phyloP scores from a whole-genome alignment of 192 early-diverging fungal species.

The Coemansia sp. region DNA sequence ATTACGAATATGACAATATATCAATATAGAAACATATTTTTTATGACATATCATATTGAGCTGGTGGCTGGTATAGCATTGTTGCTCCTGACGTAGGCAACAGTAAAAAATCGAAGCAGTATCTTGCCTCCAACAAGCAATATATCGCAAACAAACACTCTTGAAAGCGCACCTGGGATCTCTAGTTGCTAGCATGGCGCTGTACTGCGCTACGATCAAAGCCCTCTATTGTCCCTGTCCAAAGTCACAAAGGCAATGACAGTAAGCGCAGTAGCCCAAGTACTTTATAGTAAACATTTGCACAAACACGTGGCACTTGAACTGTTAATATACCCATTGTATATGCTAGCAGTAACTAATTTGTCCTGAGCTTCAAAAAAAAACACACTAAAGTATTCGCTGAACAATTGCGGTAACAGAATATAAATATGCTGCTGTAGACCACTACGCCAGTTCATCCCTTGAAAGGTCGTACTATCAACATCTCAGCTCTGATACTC shows the following conservation, averaged over 20 bases:
- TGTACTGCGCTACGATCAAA: neutral
- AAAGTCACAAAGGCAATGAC: neutral
- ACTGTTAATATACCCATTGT: neutral
- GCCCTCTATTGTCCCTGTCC: neutral
- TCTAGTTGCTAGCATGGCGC: neutral
- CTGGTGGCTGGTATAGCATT: neutral
- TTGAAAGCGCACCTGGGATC: neutral
- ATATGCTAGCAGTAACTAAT: neutral
- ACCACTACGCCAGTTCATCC: neutral
- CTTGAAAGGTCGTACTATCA: neutral
- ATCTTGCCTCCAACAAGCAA: neutral
- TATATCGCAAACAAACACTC: neutral
- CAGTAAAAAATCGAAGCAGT: neutral
- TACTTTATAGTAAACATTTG: neutral
- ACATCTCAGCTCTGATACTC: neutral
- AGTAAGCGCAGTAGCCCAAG: slow-evolving; percentile 4
- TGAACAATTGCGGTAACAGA: neutral
- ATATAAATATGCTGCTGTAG: neutral
- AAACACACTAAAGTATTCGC: neutral
- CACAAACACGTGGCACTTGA: neutral
- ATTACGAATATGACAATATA: slow-evolving; percentile 5
- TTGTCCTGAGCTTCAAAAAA: slow-evolving; percentile 55
- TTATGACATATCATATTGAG: neutral
- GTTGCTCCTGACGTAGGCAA: neutral
- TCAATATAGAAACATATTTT: neutral